Percentiles rank a stretch among this genome's conserved stretches.
These are phyloP conservation scores for Claviceps pazoutovae DNA, from an alignment of 2,329 filamentous ascomycete species.

Conservation along the genomic window DNA sequence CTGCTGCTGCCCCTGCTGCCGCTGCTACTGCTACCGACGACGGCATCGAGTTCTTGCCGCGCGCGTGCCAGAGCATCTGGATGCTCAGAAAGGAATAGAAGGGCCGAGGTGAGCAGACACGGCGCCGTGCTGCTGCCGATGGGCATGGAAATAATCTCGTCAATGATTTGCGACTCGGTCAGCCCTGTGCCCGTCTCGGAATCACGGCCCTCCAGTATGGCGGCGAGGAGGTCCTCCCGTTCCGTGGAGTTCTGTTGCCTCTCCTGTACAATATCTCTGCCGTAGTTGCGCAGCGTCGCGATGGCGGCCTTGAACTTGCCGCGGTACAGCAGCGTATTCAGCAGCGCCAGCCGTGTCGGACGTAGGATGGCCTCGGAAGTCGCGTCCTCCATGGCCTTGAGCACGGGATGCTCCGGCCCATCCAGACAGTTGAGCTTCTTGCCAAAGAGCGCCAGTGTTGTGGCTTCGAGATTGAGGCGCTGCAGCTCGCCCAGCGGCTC, in stretches of 20 bases:
- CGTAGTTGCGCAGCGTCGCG: conserved; percentile 39
- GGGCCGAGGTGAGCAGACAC: conserved; percentile 28
- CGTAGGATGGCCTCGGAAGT: conserved; percentile 43
- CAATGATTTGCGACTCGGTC: conserved; percentile 45
- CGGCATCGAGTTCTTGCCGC: conserved; percentile 37
- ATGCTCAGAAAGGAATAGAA: conserved; percentile 38
- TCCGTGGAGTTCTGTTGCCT: conserved; percentile 38
- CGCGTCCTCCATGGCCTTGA: conserved; percentile 39
- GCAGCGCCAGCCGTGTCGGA: conserved; percentile 32
- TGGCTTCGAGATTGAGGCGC: conserved; percentile 37
- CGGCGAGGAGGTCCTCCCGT: conserved; percentile 46
- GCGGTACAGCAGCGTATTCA: conserved; percentile 37
- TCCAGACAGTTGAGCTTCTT: conserved; percentile 32
- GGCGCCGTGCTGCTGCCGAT: conserved; percentile 40
- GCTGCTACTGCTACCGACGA: conserved; percentile 26
- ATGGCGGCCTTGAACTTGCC: conserved; percentile 40
- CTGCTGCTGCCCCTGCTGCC: conserved; percentile 24
- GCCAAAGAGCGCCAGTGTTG: conserved; percentile 35
- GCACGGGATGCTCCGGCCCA: conserved; percentile 32
- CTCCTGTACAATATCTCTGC: conserved; percentile 40
- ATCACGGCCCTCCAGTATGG: conserved; percentile 44
- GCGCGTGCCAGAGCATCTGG: conserved; percentile 33
- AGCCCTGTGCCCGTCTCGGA: conserved; percentile 45
- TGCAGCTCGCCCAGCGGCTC: conserved; percentile 35
- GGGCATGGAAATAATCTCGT: conserved; percentile 56